These are phyloP conservation scores for Trametes versicolor DNA, from an alignment of 1,284 basidiomycete genomes.

Conservation along the genomic window DNA sequence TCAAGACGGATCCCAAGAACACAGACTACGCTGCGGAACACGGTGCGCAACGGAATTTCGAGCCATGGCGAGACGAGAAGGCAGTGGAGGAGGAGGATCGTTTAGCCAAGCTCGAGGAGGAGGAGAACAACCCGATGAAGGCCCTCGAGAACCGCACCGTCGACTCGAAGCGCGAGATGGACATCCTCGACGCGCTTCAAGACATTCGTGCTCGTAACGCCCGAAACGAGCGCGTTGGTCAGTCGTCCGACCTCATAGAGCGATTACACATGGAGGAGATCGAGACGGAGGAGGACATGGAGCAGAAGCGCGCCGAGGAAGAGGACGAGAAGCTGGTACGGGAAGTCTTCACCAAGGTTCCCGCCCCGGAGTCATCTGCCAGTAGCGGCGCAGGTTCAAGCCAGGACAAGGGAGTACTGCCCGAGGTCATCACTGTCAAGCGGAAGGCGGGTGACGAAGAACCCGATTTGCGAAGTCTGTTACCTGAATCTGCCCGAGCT, in stretches of 20 bases:
- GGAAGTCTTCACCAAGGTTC: conserved; percentile 86
- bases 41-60: conserved; percentile 94
- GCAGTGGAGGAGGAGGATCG: conserved; percentile 80
- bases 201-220: conserved; percentile 96
- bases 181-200: conserved; percentile 95
- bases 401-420: conserved; percentile 38
- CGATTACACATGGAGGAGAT: conserved; percentile 68
- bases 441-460: conserved; percentile 79
- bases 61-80: conserved; percentile 88
- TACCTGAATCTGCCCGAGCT: conserved; percentile 78
- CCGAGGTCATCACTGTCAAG: conserved; percentile 75
- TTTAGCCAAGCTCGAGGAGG: conserved; percentile 82
- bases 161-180: conserved; percentile 98
- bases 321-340: conserved; percentile 93
- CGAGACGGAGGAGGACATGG: conserved; percentile 75
- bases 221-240: conserved; percentile 84
- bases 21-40: conserved; percentile 94
- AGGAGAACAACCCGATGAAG: conserved; percentile 97
- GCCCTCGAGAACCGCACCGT: conserved; percentile 91
- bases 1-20: conserved; percentile 99
- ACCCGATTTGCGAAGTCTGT: conserved; percentile 74
- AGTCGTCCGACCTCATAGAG: conserved; percentile 69
- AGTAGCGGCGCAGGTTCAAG: conserved; percentile 30
- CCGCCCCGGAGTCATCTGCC: conserved; percentile 49
- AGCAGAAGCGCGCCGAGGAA: conserved; percentile 76